A percentile compares a stretch with the other conserved stretches of the same genome.
phyloP scores from a whole-genome alignment of 78 protist genomes.

The Speleostelium caveatum region DNA sequence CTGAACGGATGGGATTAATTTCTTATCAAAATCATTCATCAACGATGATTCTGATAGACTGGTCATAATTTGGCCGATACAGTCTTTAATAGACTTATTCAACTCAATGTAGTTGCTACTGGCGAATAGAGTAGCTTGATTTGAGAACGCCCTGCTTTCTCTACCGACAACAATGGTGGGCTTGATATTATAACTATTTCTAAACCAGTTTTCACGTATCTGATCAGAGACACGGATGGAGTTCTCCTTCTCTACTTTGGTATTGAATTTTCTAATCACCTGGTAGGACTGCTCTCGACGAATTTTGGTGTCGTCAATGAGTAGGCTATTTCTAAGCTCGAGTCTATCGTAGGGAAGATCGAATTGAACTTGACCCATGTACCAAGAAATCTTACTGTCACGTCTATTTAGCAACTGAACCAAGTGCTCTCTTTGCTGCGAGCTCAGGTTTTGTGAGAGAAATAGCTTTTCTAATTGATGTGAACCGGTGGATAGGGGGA shows the following conservation, averaged over 20 bases:
- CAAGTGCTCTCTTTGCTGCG: background rate
- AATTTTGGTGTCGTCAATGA: conserved; percentile 3
- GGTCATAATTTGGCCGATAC: background rate
- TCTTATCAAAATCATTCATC: background rate
- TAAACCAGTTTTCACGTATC: conserved; percentile 28
- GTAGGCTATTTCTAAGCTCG: conserved; percentile 16
- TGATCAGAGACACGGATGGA: conserved; percentile 31
- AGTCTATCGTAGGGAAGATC: conserved; percentile 54
- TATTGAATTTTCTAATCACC: conserved; percentile 14
- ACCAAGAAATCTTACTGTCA: conserved; percentile 49
- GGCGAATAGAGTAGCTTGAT: conserved; percentile 72
- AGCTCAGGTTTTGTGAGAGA: background rate
- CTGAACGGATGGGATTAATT: background rate
- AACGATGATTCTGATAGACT: background rate
- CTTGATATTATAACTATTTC: background rate
- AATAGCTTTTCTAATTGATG: no score
- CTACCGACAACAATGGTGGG: conserved; percentile 61
- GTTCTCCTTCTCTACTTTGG: conserved; percentile 13
- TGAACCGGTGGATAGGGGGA: no score
- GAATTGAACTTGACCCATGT: conserved; percentile 8
- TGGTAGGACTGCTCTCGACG: conserved; percentile 30
- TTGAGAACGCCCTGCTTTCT: conserved; percentile 73
- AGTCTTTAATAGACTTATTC: background rate
- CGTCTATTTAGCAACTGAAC: background rate
- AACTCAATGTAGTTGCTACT: conserved; percentile 8